Evolutionary conservation across 2,329 filamentous ascomycete genomes (phyloP).

Genomic region (Nemania sp.): DNA sequence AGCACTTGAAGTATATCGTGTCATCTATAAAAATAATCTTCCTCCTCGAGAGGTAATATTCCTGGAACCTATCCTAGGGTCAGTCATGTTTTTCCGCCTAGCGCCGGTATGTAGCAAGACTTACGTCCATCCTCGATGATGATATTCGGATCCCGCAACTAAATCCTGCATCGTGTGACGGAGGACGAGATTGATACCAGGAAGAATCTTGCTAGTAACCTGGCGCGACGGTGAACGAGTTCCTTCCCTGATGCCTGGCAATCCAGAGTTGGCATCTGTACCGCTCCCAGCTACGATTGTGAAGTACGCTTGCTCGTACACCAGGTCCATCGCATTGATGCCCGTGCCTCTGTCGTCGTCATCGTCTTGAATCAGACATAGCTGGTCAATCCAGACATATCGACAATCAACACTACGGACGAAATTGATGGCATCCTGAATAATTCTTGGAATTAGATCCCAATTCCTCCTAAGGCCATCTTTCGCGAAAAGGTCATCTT

Average conservation of each 20-base stretch:
- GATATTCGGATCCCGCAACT: constrained; percentile 25
- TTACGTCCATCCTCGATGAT: constrained; percentile 31
- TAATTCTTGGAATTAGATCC: constrained; percentile 26
- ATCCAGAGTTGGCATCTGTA: constrained; percentile 26
- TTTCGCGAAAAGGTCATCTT: constrained; percentile 27
- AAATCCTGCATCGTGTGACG: constrained; percentile 30
- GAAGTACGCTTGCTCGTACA: constrained; percentile 30
- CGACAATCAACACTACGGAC: constrained; percentile 23
- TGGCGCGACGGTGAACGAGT: constrained; percentile 20
- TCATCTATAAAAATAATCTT: constrained; percentile 30
- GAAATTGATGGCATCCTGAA: constrained; percentile 29
- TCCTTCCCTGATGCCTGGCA: constrained; percentile 25
- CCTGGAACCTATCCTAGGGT: constrained; percentile 24
- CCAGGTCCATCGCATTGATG: constrained; percentile 30
- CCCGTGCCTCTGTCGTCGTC: constrained; percentile 22
- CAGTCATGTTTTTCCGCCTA: background rate
- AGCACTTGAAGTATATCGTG: constrained; percentile 30
- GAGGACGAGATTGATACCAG: constrained; percentile 26
- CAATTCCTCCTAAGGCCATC: constrained; percentile 26
- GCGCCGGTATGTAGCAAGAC: background rate
- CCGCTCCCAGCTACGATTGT: constrained; percentile 29
- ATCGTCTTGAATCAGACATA: constrained; percentile 31
- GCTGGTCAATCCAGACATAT: constrained; percentile 30
- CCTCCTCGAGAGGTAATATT: constrained; percentile 31
- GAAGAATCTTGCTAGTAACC: constrained; percentile 22